Base-by-base conservation (phyloP, 495 filamentous ascomycete species). In the Talaromyces stipitatus region DNA sequence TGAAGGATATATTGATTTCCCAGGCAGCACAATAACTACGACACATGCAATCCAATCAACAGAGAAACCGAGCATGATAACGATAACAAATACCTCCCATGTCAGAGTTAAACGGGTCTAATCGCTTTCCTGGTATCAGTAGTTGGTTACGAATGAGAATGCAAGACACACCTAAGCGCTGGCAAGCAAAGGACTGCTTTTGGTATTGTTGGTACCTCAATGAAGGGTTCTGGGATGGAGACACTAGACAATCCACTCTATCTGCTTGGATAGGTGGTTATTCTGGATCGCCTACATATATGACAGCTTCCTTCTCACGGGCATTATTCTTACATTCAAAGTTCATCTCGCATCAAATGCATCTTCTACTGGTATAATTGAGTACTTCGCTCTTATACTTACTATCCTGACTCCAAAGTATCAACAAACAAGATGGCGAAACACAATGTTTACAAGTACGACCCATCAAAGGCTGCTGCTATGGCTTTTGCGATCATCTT, bases 401-500 rank as follows among this genome's bases (percentile, higher is more conserved):
- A 14, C 32, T 14, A 14, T 36, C n/a, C n/a, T 1, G 12, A 36
- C 3, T 36, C 32, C n/a, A 4, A 36, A 2, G 29, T n/a, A 14
- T n/a, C 32, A 41, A 6, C 36, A 16, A 18, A 62, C 65, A 48
- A 23, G 11, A 48, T 48, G 46, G 8, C 45, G 5, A 18, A 20
- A 2, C 24, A 48, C 46, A 48, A 48, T 23, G n/a, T 54, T 20
- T 68, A 68, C 28, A 47, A 66, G 12, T 68, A 68, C 23, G 41
- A 66, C 50, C 84, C 83, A 2, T 81, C 74, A 5, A 29, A 78
- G n/a, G 69, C 63, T 2, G 74, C 76, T 0, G 82, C 76, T 2
- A 51, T 75, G 4, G 60, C 80, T n/a, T 83, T 81, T 56, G 69
- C 65, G 41, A 62, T 69, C 5, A 61, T 84, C 2, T 89, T 88